Percentiles rank a stretch among this genome's conserved stretches.
Conservation (phyloP, 2,329 filamentous ascomycete genomes). For the Aspergillus sclerotialis region DNA sequence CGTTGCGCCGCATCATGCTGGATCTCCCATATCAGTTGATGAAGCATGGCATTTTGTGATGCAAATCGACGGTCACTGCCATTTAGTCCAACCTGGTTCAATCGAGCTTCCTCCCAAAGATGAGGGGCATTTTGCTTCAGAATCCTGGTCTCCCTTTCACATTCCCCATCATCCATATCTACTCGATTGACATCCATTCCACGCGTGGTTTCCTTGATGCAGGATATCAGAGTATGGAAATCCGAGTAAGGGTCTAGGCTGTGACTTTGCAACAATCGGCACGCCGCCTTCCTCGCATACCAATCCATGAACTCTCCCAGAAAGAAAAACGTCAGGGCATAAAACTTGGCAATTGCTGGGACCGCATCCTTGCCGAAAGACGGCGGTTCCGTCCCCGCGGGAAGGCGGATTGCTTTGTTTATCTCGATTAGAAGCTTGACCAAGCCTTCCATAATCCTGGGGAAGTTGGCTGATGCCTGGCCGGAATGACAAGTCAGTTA, state of each 20-base stretch:
- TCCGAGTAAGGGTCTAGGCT: conserved; percentile 28
- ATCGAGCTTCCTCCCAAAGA: conserved; percentile 24
- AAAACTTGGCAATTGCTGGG: conserved; percentile 21
- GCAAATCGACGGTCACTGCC: conserved; percentile 24
- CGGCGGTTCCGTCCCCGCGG: conserved; percentile 7
- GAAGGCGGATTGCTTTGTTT: conserved; percentile 20
- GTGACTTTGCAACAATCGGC: conserved; percentile 28
- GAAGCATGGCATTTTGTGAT: conserved; percentile 28
- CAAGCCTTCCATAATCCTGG: conserved; percentile 27
- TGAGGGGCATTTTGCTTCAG: conserved; percentile 15
- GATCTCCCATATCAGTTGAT: conserved; percentile 32
- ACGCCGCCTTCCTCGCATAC: conserved; percentile 27
- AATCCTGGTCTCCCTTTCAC: conserved; percentile 6
- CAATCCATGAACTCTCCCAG: conserved; percentile 33
- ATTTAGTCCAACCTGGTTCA: conserved; percentile 26
- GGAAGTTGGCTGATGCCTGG: conserved; percentile 30
- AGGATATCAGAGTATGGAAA: conserved; percentile 25
- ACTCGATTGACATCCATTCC: conserved; percentile 13
- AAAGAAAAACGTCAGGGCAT: conserved; percentile 29
- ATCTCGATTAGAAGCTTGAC: conserved; percentile 25
- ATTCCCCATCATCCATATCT: conserved; percentile 18
- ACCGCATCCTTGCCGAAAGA: conserved; percentile 10
- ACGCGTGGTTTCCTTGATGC: conserved; percentile 15
- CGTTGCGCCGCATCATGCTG: conserved; percentile 25
- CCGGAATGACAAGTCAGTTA: conserved; percentile 3